Conservation (phyloP, 192 early-diverging fungal genomes). For the Linnemannia exigua region DNA sequence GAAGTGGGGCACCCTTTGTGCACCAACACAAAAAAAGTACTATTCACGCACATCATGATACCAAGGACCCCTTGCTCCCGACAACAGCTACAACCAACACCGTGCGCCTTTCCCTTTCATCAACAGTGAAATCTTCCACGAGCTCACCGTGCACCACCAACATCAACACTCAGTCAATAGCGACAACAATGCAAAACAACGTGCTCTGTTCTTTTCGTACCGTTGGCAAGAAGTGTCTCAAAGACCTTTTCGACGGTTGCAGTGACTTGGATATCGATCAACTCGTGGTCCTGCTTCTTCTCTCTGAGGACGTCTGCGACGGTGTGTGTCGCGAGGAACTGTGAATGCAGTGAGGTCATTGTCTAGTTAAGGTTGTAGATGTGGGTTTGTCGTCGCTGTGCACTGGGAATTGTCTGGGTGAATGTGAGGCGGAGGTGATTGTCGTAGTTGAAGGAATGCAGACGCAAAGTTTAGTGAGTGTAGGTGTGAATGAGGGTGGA, state of each 20-base stretch:
- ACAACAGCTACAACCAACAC: too few relatives aligned
- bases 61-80: too few relatives aligned
- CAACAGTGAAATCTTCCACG: too few relatives aligned
- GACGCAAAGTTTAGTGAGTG: not conserved
- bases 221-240: constrained; percentile 63
- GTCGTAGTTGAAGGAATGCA: not conserved
- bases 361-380: constrained; percentile 5
- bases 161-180: not conserved
- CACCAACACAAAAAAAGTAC: too few relatives aligned
- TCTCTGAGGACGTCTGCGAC: constrained; percentile 45
- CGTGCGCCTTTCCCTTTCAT: too few relatives aligned
- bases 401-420: too few relatives aligned
- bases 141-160: not conserved
- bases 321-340: constrained; percentile 52
- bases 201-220: constrained; percentile 2
- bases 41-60: too few relatives aligned
- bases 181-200: not conserved
- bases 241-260: constrained; percentile 70
- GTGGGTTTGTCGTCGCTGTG: not conserved
- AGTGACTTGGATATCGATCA: constrained; percentile 65
- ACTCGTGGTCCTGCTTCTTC: constrained; percentile 32
- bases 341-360: constrained; percentile 49
- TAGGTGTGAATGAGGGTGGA: not conserved
- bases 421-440: not conserved
- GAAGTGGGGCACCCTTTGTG: too few relatives aligned